Evolutionary conservation across 2,329 filamentous ascomycete genomes (phyloP).

Genomic region (Penicillium concentricum): DNA sequence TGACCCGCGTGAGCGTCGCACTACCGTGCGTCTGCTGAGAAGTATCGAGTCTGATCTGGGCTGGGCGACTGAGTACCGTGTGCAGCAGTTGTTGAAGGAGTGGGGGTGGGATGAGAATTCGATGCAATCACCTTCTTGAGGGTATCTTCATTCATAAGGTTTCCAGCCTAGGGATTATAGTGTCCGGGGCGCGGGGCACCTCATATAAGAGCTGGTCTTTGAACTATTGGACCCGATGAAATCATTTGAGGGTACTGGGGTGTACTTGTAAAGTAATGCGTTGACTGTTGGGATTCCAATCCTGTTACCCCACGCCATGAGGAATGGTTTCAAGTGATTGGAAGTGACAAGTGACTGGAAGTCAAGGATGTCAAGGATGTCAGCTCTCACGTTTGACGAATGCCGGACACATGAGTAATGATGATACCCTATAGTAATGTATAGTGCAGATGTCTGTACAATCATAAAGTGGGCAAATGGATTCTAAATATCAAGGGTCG

Average conservation of each 20-base stretch:
- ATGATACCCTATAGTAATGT: background rate
- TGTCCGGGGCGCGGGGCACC: background rate
- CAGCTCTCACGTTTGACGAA: background rate
- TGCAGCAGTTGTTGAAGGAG: conserved; percentile 50
- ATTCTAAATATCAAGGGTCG: background rate
- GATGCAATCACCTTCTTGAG: conserved; percentile 4
- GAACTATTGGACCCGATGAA: background rate
- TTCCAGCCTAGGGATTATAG: background rate
- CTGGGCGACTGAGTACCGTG: conserved; percentile 63
- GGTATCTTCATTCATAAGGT: background rate
- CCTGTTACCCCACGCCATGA: background rate
- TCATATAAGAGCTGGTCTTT: background rate
- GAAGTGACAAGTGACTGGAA: background rate
- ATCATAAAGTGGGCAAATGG: background rate
- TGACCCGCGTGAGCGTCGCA: conserved; percentile 53
- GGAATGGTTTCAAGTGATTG: background rate
- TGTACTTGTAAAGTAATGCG: background rate
- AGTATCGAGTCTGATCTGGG: conserved; percentile 64
- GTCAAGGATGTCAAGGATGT: background rate
- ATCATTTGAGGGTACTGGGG: background rate
- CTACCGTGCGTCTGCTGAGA: conserved; percentile 56
- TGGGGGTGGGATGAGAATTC: conserved; percentile 38
- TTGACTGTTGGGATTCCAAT: background rate
- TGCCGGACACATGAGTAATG: conserved; percentile 1
- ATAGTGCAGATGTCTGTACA: background rate